Base-by-base conservation (phyloP, 148 eudicot genomes). In the Rhododendron simsii region DNA sequence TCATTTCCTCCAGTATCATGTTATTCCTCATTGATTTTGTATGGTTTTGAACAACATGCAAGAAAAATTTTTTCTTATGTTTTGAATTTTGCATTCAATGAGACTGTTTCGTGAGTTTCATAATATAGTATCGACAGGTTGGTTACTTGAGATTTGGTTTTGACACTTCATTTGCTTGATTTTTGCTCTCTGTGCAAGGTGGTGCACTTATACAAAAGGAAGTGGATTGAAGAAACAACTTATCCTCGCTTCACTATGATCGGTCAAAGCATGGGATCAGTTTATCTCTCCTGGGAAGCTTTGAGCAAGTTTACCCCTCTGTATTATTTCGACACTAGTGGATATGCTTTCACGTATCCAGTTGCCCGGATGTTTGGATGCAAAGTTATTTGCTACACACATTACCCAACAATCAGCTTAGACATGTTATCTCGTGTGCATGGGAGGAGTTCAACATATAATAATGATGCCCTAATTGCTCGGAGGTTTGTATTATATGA, bases 201-300 rank as follows among this genome's bases (percentile, higher is more conserved):
- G 87, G 95, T 95, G 85, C 98, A 94, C 94, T 92, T 97, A 41
- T 84, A 91, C 83, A 94, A 89, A 81, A 94, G 99, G 91, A 97
- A 93, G 88, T 97, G 99, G 99, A 91, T 97, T 77, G 99, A 97
- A 90, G 99, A 95, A 88, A 87, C 92, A 86, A 97, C 96, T 16
- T 97, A 94, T 85, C 98, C 99, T 88, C 98, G 98, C 35, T 97
- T 97, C 91, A 95, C 98, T 77, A 95, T 94, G 98, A 95, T 97
- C 87, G 95, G 98, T 81, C 99, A 95, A 88, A 94, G 99, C 89
- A 90, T 97, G 78, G 99, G 99, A 80, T 97, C 99, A 33, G 93
- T 97, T 48, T 95, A 90, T 88, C 98, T 97, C 51, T 87, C 94
- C n/a, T 97, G 95, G 94, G 98, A 97, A 91, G 99, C 99, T 87